Base-by-base conservation (phyloP, 768 basidiomycete species). In the Pholiota conissans region DNA sequence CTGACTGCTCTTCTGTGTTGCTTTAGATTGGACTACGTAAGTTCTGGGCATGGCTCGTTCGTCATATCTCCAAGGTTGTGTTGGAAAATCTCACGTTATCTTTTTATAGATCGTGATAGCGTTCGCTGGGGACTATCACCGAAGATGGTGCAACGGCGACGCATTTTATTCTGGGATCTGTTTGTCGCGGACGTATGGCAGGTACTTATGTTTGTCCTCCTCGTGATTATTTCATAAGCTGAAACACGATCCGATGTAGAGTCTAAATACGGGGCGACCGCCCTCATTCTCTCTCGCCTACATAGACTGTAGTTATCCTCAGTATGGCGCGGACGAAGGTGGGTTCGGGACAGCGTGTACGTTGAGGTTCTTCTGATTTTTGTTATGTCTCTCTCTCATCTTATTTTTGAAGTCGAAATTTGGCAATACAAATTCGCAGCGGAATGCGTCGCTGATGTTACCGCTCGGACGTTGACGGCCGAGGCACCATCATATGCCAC, bases 91-190 rank as follows among this genome's bases (percentile, higher is more conserved):
- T 40, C 11, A 49, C 53, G 48, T 37, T 16, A 32, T 58, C 22
- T 20, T 61, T 55, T 47, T 60, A 49, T 49, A 85, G 87, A 89
- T 67, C 83, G 88, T 47, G 87, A 90, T 61, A 85, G 84, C 58
- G 77, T 76, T 13, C 72, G 83, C 54, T 89, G 87, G 87, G 80
- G 76, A 1, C 70, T 91, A n/a, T 75, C 82, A 5, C 72, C 80
- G 1, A 83, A 83, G 65, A 80, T 84, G 62, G 84, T 90, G 0
- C 79, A 87, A 59, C 74, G 88, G 27, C 79, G 90, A 8, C 80
- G 89, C 3, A 73, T 85, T 29, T 72, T 90, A 9, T 91, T 92
- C 71, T 92, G 90, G 90, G 87, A 91, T 65, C 74, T 90, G 9
- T 91, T 89, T 61, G 77, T 86, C 18, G 84, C 85, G 0, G 90